phyloP scores from a whole-genome alignment of 768 basidiomycete species.

The Agrocybe chaxingu region DNA sequence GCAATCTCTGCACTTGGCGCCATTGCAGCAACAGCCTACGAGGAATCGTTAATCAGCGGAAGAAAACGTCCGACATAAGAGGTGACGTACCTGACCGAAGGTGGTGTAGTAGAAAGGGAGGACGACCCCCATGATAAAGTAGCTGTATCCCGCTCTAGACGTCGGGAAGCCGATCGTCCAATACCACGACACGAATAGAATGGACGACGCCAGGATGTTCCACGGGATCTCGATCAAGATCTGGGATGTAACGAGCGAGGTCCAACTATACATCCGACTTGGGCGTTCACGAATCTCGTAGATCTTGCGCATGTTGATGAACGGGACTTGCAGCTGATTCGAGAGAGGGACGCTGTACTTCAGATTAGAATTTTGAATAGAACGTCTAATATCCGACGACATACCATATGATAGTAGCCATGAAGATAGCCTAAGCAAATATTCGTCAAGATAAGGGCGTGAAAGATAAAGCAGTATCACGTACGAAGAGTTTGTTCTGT shows the following conservation, averaged over 20 bases:
- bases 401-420: conserved; percentile 42
- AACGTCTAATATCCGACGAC: conserved; percentile 8
- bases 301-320: conserved; percentile 53
- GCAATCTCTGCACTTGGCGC: conserved; percentile 53
- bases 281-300: conserved; percentile 70
- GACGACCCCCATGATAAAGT: conserved; percentile 46
- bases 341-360: conserved; percentile 42
- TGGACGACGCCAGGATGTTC: conserved; percentile 53
- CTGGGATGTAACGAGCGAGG: conserved; percentile 51
- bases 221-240: conserved; percentile 58
- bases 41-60: conserved; percentile 1
- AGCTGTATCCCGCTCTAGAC: conserved; percentile 57
- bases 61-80: conserved; percentile 16
- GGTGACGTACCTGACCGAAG: conserved; percentile 22
- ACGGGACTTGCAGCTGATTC: conserved; percentile 63
- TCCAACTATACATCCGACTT: conserved; percentile 65
- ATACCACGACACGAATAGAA: conserved; percentile 69
- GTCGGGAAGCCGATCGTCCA: conserved; percentile 63
- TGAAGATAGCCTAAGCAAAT: conserved; percentile 44
- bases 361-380: background rate
- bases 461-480: conserved; percentile 20
- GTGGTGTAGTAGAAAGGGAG: conserved; percentile 19
- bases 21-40: conserved; percentile 54
- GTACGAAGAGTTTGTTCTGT: conserved; percentile 65
- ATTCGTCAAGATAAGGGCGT: background rate